Conservation (phyloP, 495 filamentous ascomycete genomes). For the Sabuloglossum arenarium region DNA sequence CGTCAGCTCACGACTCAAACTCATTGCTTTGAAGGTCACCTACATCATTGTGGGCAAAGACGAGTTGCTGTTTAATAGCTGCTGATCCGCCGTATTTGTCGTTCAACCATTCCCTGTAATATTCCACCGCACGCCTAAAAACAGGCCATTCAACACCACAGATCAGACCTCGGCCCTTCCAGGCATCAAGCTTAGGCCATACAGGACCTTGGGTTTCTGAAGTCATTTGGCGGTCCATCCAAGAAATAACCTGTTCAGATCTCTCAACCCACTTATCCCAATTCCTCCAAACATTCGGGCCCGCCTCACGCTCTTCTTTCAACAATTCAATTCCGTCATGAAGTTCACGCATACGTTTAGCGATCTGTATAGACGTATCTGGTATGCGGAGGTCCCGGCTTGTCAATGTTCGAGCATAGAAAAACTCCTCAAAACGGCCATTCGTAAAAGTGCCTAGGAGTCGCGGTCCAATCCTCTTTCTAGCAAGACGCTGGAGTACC, state of each 20-base stretch:
- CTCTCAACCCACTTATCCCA: conserved; percentile 90
- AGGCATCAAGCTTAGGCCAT: conserved; percentile 22
- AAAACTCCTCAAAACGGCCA: conserved; percentile 90
- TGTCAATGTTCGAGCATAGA: conserved; percentile 61
- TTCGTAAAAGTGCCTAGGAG: conserved; percentile 89
- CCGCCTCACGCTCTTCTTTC: conserved; percentile 50
- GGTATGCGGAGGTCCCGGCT: conserved; percentile 56
- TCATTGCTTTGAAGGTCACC: conserved; percentile 15
- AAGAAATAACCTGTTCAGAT: conserved; percentile 53
- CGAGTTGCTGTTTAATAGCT: conserved; percentile 48
- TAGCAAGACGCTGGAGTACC: conserved; percentile 67
- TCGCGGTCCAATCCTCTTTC: conserved; percentile 81
- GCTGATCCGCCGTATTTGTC: conserved; percentile 44
- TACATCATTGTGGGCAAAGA: conserved; percentile 97
- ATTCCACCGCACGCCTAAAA: conserved; percentile 57
- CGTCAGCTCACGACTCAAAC: conserved; percentile 2
- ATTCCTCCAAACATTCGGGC: conserved; percentile 70
- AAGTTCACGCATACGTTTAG: conserved; percentile 94
- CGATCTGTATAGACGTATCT: conserved; percentile 75
- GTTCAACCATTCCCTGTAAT: conserved; percentile 54
- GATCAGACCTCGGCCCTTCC: conserved; percentile 51
- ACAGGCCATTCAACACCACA: conserved; percentile 69
- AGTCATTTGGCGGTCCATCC: conserved; percentile 41
- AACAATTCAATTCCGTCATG: conserved; percentile 84
- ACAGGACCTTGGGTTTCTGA: conserved; percentile 20